Conservation (phyloP, 495 filamentous ascomycete genomes). For the Hyaloscypha finlandica region DNA sequence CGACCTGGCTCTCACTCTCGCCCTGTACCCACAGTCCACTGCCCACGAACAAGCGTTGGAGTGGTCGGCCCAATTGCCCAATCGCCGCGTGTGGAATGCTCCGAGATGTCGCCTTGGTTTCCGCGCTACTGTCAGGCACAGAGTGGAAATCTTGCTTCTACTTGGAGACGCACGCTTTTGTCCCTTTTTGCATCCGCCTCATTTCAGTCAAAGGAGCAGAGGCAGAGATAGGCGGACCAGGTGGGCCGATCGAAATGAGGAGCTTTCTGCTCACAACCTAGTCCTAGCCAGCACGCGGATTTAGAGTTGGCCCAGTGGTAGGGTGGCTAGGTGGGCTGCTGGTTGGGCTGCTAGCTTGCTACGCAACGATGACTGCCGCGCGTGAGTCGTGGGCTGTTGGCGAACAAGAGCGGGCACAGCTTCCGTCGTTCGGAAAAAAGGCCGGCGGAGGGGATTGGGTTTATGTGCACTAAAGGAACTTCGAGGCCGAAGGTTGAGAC, state of each 20-base stretch:
- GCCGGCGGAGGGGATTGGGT: neutral
- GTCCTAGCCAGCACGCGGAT: neutral
- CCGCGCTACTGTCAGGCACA: constrained; percentile 22
- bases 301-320: neutral
- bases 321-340: neutral
- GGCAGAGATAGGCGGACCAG: neutral
- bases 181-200: constrained; percentile 13
- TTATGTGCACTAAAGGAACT: neutral
- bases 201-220: constrained; percentile 8
- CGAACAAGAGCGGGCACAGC: neutral
- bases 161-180: neutral
- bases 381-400: neutral
- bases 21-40: neutral
- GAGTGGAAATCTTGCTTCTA: constrained; percentile 1
- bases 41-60: no score
- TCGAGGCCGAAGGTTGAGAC: neutral
- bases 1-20: neutral
- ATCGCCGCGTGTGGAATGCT: constrained; percentile 13
- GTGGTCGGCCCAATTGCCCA: neutral
- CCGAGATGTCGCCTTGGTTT: constrained; percentile 13
- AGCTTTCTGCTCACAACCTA: neutral
- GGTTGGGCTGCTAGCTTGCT: constrained; percentile 4
- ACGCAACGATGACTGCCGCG: constrained; percentile 1
- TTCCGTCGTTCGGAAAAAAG: neutral
- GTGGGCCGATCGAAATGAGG: constrained; percentile 13